Evolutionary conservation across 139 green algal genomes (phyloP).

Genomic region (Nannochloris sp.): DNA sequence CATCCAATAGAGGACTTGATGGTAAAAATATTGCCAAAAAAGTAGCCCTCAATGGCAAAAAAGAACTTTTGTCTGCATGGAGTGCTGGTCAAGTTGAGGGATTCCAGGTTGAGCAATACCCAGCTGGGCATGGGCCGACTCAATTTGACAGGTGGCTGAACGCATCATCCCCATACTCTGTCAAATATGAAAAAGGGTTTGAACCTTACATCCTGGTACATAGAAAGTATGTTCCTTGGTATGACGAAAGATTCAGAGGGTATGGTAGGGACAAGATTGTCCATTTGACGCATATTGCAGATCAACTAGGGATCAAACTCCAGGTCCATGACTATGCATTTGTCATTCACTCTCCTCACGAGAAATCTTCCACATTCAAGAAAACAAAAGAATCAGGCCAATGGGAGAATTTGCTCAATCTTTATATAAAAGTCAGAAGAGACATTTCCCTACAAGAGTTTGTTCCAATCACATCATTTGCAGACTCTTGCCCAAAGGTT

Average conservation of each 20-base stretch:
- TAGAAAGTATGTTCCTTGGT: constrained; percentile 29
- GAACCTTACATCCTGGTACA: constrained; percentile 32
- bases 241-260: constrained; percentile 40
- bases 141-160: constrained; percentile 6
- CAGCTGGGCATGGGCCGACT: neutral
- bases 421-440: constrained; percentile 6
- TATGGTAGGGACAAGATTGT: constrained; percentile 33
- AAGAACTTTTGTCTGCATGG: neutral
- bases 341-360: constrained; percentile 30
- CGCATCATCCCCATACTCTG: constrained; percentile 12
- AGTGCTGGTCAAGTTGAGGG: neutral
- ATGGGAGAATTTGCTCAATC: constrained; percentile 3
- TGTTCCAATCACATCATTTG: constrained; percentile 8
- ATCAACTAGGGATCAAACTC: constrained; percentile 1
- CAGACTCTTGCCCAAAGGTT: neutral
- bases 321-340: constrained; percentile 21
- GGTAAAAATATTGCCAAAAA: neutral
- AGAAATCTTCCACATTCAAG: constrained; percentile 8
- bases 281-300: constrained; percentile 8
- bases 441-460: constrained; percentile 3
- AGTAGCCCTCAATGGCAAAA: neutral
- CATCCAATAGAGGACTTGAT: neutral
- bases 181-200: constrained; percentile 28
- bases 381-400: constrained; percentile 10
- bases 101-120: constrained; percentile 8